Base-by-base conservation (phyloP, 1,284 basidiomycete species). In the Microbotryum violaceum region DNA sequence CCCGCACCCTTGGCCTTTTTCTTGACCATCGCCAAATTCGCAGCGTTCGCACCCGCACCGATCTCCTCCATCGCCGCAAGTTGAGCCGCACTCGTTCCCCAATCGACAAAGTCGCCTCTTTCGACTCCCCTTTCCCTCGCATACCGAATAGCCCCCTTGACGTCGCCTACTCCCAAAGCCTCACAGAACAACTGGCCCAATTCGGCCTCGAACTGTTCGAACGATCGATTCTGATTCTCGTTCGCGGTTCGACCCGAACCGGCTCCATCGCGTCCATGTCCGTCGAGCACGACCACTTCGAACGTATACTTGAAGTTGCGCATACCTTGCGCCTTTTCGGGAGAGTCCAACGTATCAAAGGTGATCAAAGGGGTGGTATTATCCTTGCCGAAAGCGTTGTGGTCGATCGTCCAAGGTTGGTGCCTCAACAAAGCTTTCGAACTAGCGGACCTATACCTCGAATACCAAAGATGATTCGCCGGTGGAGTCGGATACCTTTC, bases 251-350 rank as follows among this genome's bases (percentile, higher is more conserved):
- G n/a, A 6, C 54, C 44, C 25, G 29, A 45, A 6, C 48, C 54
- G n/a, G 48, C 31, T 14, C 49, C 61, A 18, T 52, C 50, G n/a
- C 44, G 16, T 21, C 60, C 50, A 14, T 14, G 47, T 2, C 52
- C 64, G n/a, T 68, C 66, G 46, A 68, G 58, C 3, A 68, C 60
- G 46, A 66, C 44, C 3, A 66, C 29, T 44, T 68, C 66, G 56
- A 58, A 68, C 45, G 49, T 49, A 9, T 60, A 57, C 9, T 54
- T 57, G 47, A 63, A 68, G 1, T 59, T 56, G 6, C 53, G 6
- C 33, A 68, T 48, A 20, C 56, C 57, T 37, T 68, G 66, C 20
- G 57, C 61, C 48, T 65, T 68, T 53, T 68, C 66, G 18, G 66
- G 64, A 12, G 51, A 60, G 33, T 61, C 64, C 51, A 68, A 54